Conservation (phyloP, 140 eudicot species). For the Oenanthe javanica region DNA sequence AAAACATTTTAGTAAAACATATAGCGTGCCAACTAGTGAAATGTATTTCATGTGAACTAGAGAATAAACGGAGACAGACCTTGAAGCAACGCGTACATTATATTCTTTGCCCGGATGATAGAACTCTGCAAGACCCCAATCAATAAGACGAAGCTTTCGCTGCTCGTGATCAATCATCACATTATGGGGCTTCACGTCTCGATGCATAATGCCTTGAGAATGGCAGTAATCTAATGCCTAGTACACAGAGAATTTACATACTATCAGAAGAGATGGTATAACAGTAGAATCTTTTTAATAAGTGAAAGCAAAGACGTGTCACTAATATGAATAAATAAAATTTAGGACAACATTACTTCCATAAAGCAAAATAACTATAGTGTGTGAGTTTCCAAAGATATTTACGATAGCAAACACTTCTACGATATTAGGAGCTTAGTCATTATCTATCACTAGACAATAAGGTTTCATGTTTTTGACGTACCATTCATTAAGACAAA, state of each 20-base stretch:
- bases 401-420: not conserved
- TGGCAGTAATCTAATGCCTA: slow-evolving; percentile 88
- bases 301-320: not conserved
- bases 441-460: not conserved
- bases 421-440: not conserved
- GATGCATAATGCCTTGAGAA: slow-evolving; percentile 89
- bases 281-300: not conserved
- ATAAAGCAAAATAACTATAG: not conserved
- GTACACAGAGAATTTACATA: not conserved
- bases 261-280: not conserved
- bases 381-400: not conserved
- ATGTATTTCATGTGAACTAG: not conserved
- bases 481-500: not conserved
- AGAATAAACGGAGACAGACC: slow-evolving; percentile 28
- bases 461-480: not conserved
- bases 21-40: not conserved
- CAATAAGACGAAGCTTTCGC: slow-evolving; percentile 75
- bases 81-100: slow-evolving; percentile 87
- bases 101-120: slow-evolving; percentile 86
- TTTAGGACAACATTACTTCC: not conserved
- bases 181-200: slow-evolving; percentile 89
- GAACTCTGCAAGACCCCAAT: slow-evolving; percentile 89
- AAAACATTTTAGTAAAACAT: too few species aligned
- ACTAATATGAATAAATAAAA: not conserved
- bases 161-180: slow-evolving; percentile 91